These are phyloP conservation scores for Solanum sejunctum DNA, from an alignment of 257 asterid species.

Conservation along the genomic window DNA sequence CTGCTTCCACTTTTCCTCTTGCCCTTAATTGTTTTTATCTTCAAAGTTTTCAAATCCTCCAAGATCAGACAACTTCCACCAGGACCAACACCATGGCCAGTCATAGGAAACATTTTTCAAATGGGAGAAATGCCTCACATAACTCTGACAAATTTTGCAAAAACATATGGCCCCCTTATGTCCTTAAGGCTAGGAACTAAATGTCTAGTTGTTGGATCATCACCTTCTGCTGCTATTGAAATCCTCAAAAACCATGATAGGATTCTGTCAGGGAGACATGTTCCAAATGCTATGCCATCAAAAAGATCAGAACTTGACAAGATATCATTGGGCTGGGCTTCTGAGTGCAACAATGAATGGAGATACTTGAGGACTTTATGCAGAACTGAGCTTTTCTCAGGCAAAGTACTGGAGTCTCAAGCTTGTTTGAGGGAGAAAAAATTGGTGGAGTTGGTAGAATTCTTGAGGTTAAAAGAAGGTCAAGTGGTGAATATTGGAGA, in stretches of 20 bases:
- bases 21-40: background rate
- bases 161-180: slow-evolving; percentile 29
- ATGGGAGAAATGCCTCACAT: slow-evolving; percentile 10
- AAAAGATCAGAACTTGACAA: slow-evolving; percentile 9
- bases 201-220: slow-evolving; percentile 27
- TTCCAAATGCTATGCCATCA: slow-evolving; percentile 9
- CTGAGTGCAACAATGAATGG: slow-evolving; percentile 10
- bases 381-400: slow-evolving; percentile 25
- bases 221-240: slow-evolving; percentile 25
- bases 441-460: slow-evolving; percentile 17
- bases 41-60: slow-evolving; percentile 3
- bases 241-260: slow-evolving; percentile 26
- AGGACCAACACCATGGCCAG: slow-evolving; percentile 49
- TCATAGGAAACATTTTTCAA: slow-evolving; percentile 23
- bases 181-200: slow-evolving; percentile 20
- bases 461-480: slow-evolving; percentile 18
- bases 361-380: slow-evolving; percentile 13
- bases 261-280: slow-evolving; percentile 10
- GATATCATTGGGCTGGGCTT: slow-evolving; percentile 19
- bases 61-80: slow-evolving; percentile 26
- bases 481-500: slow-evolving; percentile 7
- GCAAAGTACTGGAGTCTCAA: slow-evolving; percentile 15
- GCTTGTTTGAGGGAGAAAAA: slow-evolving; percentile 14
- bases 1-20: background rate
- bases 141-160: slow-evolving; percentile 16